phyloP scores from a whole-genome alignment of 106 monocot species.

The Dioscorea alata region DNA sequence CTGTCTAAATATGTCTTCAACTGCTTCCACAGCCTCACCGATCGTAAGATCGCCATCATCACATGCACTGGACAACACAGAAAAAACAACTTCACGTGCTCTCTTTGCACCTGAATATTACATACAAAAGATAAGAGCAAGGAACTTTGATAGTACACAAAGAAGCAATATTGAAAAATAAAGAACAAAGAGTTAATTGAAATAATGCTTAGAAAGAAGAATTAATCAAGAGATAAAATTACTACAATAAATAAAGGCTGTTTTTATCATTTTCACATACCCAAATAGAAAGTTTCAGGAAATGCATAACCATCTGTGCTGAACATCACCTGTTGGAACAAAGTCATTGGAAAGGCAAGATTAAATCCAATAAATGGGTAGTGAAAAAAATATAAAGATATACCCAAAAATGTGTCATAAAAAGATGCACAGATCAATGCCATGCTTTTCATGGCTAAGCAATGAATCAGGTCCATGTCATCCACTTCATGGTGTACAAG shows the following conservation, averaged over 20 bases:
- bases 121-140: background rate
- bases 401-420: background rate
- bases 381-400: background rate
- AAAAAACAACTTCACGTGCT: slow-evolving; percentile 75
- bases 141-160: background rate
- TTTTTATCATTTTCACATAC: slow-evolving; percentile 29
- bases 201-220: background rate
- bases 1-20: slow-evolving; percentile 62
- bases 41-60: slow-evolving; percentile 86
- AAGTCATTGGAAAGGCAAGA: background rate
- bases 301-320: slow-evolving; percentile 99
- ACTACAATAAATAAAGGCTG: too few species aligned
- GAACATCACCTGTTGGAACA: slow-evolving; percentile 80
- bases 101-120: slow-evolving; percentile 62
- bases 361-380: background rate
- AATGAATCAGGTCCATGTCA: too few species aligned
- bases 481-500: too few species aligned
- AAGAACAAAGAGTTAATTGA: background rate
- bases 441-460: too few species aligned
- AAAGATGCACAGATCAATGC: too few species aligned
- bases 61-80: slow-evolving; percentile 68
- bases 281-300: slow-evolving; percentile 89
- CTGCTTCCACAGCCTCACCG: slow-evolving; percentile 71
- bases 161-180: background rate
- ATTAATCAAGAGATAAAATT: too few species aligned